Percentiles rank a stretch among this genome's conserved stretches.
These are phyloP conservation scores for Papilionanthe hybrid DNA, from an alignment of 116 monocot species.

Conservation along the genomic window DNA sequence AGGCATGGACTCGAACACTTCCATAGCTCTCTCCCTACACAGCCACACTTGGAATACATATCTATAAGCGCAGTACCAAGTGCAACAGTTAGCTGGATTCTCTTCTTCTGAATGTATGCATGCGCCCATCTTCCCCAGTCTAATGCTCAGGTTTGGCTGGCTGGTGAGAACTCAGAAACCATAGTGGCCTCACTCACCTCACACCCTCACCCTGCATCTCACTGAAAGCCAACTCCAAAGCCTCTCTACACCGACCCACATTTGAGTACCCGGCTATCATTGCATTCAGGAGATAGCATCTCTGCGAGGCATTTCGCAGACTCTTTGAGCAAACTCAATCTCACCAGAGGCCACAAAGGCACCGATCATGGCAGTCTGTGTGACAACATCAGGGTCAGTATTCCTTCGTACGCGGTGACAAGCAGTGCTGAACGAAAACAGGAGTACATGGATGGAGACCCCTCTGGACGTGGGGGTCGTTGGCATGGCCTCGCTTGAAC, in stretches of 20 bases:
- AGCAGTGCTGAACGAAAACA: slow-evolving; percentile 17
- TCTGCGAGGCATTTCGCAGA: slow-evolving; percentile 58
- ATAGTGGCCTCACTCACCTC: slow-evolving; percentile 56
- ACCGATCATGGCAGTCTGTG: slow-evolving; percentile 53
- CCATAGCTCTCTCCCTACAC: slow-evolving; percentile 46
- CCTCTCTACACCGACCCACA: slow-evolving; percentile 46
- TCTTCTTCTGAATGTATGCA: slow-evolving; percentile 29
- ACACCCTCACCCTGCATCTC: slow-evolving; percentile 53
- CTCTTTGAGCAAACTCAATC: slow-evolving; percentile 34
- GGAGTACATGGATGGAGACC: slow-evolving; percentile 62
- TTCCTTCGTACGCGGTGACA: slow-evolving; percentile 23
- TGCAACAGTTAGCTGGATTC: slow-evolving; percentile 25
- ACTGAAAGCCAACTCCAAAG: slow-evolving; percentile 45
- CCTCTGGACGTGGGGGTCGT: slow-evolving; percentile 50
- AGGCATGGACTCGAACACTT: slow-evolving; percentile 59
- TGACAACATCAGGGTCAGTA: slow-evolving; percentile 42
- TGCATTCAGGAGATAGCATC: slow-evolving; percentile 61
- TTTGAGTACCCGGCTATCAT: slow-evolving; percentile 73
- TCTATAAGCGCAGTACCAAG: slow-evolving; percentile 73
- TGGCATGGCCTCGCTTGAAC: slow-evolving; percentile 39
- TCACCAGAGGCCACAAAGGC: slow-evolving; percentile 39
- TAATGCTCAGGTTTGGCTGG: slow-evolving; percentile 43
- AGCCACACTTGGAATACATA: slow-evolving; percentile 85
- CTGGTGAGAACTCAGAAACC: slow-evolving; percentile 67
- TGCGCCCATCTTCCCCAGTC: slow-evolving; percentile 75